These are phyloP conservation scores for Serendipita indica DNA, from an alignment of 768 basidiomycete species.

Conservation along the genomic window DNA sequence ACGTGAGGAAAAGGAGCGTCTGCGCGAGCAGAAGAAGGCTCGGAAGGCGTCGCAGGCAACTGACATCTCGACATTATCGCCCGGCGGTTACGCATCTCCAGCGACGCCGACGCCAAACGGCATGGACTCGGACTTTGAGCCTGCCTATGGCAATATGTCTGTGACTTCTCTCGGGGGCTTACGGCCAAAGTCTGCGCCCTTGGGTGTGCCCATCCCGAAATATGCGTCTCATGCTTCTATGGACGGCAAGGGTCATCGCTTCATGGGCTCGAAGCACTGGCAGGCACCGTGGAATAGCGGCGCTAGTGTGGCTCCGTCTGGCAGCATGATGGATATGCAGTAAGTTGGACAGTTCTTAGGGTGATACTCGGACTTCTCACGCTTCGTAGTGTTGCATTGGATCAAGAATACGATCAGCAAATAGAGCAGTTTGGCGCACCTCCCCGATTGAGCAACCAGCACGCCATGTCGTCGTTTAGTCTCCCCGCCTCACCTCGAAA, in stretches of 20 bases:
- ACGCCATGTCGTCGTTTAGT: constrained; percentile 3
- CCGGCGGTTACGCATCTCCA: constrained; percentile 26
- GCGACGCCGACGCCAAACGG: constrained; percentile 30
- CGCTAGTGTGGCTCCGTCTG: constrained; percentile 63
- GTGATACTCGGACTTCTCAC: constrained; percentile 9
- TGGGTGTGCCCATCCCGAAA: neutral
- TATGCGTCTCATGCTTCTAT: constrained; percentile 29
- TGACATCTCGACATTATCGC: constrained; percentile 6
- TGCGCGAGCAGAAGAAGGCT: constrained; percentile 28
- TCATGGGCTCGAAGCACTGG: constrained; percentile 63
- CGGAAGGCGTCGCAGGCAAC: constrained; percentile 44
- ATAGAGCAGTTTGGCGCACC: constrained; percentile 5
- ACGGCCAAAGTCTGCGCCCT: neutral
- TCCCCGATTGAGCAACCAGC: neutral
- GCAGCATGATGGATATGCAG: constrained; percentile 92
- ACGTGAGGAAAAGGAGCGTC: constrained; percentile 44
- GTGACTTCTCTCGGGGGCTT: neutral
- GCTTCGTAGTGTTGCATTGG: constrained; percentile 50
- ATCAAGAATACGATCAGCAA: constrained; percentile 35
- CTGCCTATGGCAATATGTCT: constrained; percentile 54
- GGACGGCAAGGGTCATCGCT: constrained; percentile 50
- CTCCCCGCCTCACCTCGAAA: constrained; percentile 10
- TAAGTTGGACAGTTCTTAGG: constrained; percentile 29
- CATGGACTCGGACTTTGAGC: constrained; percentile 55
- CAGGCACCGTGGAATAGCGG: constrained; percentile 63